Percentiles rank a stretch among this genome's conserved stretches.
Conservation (phyloP, 2,329 filamentous ascomycete species). For the Fusarium hostae region DNA sequence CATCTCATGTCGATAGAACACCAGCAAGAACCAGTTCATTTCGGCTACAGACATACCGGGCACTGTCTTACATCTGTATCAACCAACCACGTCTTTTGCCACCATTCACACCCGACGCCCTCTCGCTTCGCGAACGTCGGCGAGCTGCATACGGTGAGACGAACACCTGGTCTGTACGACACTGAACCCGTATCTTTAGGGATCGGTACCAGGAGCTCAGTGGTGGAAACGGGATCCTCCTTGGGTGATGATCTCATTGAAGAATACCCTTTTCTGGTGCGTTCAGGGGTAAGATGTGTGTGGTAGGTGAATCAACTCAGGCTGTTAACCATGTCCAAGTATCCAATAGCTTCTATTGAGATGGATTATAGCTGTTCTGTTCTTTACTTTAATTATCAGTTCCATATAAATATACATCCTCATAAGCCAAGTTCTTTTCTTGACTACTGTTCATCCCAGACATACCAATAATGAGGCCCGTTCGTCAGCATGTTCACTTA, state of each 20-base stretch:
- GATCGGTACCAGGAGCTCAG: neutral
- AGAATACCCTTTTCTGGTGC: neutral
- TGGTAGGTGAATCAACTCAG: neutral
- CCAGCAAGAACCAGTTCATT: constrained; percentile 11
- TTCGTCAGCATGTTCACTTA: neutral
- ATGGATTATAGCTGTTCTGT: too few relatives aligned
- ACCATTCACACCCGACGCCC: constrained; percentile 14
- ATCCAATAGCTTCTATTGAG: neutral
- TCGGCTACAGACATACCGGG: constrained; percentile 21
- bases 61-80: constrained; percentile 11
- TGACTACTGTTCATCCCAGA: neutral
- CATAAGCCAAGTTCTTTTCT: neutral
- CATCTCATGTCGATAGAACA: neutral
- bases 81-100: constrained; percentile 16
- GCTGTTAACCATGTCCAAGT: neutral
- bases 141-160: constrained; percentile 35
- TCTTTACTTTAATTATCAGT: neutral
- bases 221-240: neutral
- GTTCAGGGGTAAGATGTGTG: neutral
- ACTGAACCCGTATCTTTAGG: neutral
- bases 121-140: constrained; percentile 39
- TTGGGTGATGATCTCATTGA: neutral
- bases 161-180: constrained; percentile 28
- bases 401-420: neutral
- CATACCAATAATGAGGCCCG: neutral